A percentile compares a stretch with the other conserved stretches of the same genome.
Evolutionary conservation across 2,329 filamentous ascomycete species (phyloP).

Genomic region (Ramichloridium luteum): DNA sequence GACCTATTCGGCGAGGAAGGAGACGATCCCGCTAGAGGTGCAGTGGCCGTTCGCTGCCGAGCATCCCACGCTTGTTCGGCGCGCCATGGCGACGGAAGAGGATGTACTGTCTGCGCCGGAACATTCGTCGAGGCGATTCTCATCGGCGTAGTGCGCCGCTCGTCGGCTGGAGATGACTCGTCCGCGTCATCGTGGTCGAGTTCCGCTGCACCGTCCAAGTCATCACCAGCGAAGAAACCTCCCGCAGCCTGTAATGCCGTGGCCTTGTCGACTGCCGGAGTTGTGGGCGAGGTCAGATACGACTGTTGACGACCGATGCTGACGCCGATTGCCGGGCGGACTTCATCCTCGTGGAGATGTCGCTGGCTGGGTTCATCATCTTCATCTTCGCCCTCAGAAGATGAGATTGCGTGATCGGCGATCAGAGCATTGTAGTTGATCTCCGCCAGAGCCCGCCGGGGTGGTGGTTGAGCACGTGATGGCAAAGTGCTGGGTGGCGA

Average conservation of each 20-base stretch:
- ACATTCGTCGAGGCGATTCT: too few relatives aligned
- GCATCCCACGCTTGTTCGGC: too few relatives aligned
- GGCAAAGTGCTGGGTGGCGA: too few relatives aligned
- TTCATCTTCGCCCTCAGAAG: too few relatives aligned
- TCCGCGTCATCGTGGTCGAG: slow-evolving; percentile 6
- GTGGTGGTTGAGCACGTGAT: too few relatives aligned
- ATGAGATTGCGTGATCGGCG: slow-evolving; percentile 29
- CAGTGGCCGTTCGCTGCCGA: too few relatives aligned
- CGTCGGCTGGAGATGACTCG: too few relatives aligned
- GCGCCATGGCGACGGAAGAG: too few relatives aligned
- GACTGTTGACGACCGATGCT: slow-evolving; percentile 48
- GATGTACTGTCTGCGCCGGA: too few relatives aligned
- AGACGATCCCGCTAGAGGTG: too few relatives aligned
- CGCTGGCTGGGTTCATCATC: slow-evolving; percentile 25
- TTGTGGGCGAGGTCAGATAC: slow-evolving; percentile 43
- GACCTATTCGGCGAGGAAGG: too few relatives aligned
- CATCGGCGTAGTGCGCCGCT: too few relatives aligned
- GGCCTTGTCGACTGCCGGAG: slow-evolving; percentile 48
- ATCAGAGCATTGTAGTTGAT: slow-evolving; percentile 30
- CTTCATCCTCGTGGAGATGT: slow-evolving; percentile 26
- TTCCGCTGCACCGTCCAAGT: slow-evolving; percentile 8
- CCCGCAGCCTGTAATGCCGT: slow-evolving; percentile 40
- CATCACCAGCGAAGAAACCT: slow-evolving; percentile 32
- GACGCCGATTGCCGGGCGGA: slow-evolving; percentile 41
- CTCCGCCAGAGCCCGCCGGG: slow-evolving; percentile 29